A percentile compares a stretch with the other conserved stretches of the same genome.
phyloP scores from a whole-genome alignment of 495 filamentous ascomycete genomes.

The Usnea hakonensis region DNA sequence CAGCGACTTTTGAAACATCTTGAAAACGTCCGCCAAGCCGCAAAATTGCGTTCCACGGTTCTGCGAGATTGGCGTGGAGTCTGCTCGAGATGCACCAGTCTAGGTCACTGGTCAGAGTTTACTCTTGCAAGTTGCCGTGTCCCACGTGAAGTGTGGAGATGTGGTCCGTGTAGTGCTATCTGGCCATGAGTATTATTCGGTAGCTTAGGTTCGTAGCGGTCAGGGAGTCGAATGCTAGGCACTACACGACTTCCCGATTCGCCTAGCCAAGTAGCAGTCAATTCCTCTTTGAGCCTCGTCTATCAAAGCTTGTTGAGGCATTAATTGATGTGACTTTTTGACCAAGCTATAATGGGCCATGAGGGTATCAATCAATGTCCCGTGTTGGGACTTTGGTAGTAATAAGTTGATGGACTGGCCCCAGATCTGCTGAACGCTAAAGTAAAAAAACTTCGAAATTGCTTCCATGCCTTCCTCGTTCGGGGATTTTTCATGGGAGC shows the following conservation, averaged over 20 bases:
- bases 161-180: neutral
- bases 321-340: no score
- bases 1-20: neutral
- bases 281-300: neutral
- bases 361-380: neutral
- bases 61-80: neutral
- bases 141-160: conserved; percentile 3
- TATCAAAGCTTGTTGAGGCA: no score
- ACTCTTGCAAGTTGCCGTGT: neutral
- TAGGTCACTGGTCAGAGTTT: neutral
- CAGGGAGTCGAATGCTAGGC: neutral
- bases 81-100: neutral
- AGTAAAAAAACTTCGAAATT: conserved; percentile 5
- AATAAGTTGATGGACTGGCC: no score
- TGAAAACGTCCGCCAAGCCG: conserved; percentile 2
- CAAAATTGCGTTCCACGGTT: neutral
- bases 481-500: conserved; percentile 13
- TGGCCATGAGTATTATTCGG: neutral
- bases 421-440: no score
- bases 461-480: neutral
- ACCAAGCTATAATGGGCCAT: neutral
- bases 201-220: neutral
- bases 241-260: no score
- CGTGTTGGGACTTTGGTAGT: conserved; percentile 5
- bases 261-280: no score